A percentile compares a stretch with the other conserved stretches of the same genome.
phyloP scores from a whole-genome alignment of 805 yeast species.

The Lipomyces spencermartinsiae region DNA sequence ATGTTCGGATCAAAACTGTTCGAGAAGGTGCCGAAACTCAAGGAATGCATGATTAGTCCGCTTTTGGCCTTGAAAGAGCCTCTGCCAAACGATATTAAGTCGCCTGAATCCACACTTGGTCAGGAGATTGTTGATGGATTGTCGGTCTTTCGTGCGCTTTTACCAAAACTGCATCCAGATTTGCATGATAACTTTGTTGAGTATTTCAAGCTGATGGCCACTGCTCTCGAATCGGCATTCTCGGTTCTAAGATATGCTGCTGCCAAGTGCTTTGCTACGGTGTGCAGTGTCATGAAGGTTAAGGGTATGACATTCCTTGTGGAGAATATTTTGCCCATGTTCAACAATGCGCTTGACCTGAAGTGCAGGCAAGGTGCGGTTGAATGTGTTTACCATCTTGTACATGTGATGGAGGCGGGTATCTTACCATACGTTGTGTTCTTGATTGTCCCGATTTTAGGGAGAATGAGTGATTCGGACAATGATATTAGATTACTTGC shows the following conservation, averaged over 20 bases:
- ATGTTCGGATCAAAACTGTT: conserved; percentile 64
- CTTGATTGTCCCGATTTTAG: conserved; percentile 92
- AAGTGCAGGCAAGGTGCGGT: conserved; percentile 90
- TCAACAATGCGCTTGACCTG: conserved; percentile 74
- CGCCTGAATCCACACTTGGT: conserved; percentile 59
- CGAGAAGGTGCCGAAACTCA: conserved; percentile 67
- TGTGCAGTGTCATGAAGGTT: conserved; percentile 72
- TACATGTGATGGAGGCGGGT: conserved; percentile 82
- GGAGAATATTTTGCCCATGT: conserved; percentile 76
- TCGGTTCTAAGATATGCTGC: conserved; percentile 90
- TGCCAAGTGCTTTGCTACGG: conserved; percentile 83
- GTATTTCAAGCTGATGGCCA: conserved; percentile 58
- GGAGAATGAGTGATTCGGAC: conserved; percentile 96
- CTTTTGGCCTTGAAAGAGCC: conserved; percentile 50
- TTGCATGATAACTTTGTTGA: conserved; percentile 58
- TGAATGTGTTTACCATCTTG: conserved; percentile 86
- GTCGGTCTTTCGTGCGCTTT: conserved; percentile 77
- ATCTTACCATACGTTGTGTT: conserved; percentile 95
- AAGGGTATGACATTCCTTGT: conserved; percentile 79
- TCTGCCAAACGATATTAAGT: conserved; percentile 45
- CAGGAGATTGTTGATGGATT: conserved; percentile 85
- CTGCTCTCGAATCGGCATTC: conserved; percentile 66
- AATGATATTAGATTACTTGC: conserved; percentile 87
- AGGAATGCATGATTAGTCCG: conserved; percentile 69
- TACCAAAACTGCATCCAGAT: conserved; percentile 61